A percentile compares a stretch with the other conserved stretches of the same genome.
Evolutionary conservation across 1,139 yeast genomes (phyloP).

Genomic region (Yamadazyma triangularis): DNA sequence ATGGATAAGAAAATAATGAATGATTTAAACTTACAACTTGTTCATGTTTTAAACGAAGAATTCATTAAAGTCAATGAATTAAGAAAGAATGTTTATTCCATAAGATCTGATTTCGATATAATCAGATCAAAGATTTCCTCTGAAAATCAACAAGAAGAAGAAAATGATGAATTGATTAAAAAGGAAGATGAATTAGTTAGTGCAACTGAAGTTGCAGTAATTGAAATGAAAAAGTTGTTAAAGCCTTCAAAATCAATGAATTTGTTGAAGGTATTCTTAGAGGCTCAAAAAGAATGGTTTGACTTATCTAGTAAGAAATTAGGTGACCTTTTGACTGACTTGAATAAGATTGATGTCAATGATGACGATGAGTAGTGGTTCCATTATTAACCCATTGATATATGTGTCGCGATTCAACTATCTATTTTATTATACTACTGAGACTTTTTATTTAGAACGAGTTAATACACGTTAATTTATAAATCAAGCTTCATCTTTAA

Average conservation of each 20-base stretch:
- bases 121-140: conserved; percentile 40
- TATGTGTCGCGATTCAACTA: too few relatives aligned
- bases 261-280: conserved; percentile 57
- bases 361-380: conserved; percentile 32
- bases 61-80: conserved; percentile 58
- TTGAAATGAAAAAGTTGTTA: conserved; percentile 67
- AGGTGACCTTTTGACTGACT: conserved; percentile 20
- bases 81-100: conserved; percentile 64
- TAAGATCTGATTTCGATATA: conserved; percentile 68
- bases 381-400: not conserved
- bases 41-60: conserved; percentile 47
- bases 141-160: conserved; percentile 29
- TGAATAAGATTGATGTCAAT: conserved; percentile 25
- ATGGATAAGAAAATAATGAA: conserved; percentile 60
- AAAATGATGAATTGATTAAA: conserved; percentile 53
- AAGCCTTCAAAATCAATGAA: conserved; percentile 62
- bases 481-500: too few relatives aligned
- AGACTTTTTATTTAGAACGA: too few relatives aligned
- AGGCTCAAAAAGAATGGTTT: conserved; percentile 66
- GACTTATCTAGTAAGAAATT: conserved; percentile 42
- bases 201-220: conserved; percentile 73
- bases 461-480: too few relatives aligned
- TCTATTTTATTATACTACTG: not conserved
- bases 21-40: conserved; percentile 53
- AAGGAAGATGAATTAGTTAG: conserved; percentile 76